A percentile compares a stretch with the other conserved stretches of the same genome.
Evolutionary conservation across 2,329 filamentous ascomycete species (phyloP).

Genomic region (Grosmannia clavigera): DNA sequence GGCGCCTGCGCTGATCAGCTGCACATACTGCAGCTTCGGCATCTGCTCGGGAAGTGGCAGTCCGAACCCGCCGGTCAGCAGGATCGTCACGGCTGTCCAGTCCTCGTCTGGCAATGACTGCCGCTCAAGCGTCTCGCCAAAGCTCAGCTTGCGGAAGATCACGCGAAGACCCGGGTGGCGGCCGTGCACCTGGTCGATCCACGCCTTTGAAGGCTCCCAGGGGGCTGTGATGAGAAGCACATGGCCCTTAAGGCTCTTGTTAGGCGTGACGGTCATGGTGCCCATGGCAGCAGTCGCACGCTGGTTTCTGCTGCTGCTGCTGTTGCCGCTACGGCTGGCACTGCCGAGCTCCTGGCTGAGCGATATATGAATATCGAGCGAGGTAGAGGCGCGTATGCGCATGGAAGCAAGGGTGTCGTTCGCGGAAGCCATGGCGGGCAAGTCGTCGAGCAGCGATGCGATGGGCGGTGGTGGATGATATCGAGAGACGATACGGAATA

Average conservation of each 20-base stretch:
- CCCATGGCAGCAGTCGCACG: background rate
- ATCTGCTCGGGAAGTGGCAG: conserved; percentile 27
- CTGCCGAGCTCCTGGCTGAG: background rate
- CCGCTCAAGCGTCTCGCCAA: conserved; percentile 16
- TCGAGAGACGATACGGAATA: background rate
- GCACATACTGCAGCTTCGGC: conserved; percentile 37
- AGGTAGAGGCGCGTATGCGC: background rate
- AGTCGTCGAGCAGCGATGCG: background rate
- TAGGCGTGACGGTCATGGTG: conserved; percentile 9
- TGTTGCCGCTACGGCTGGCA: background rate
- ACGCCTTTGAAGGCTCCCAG: conserved; percentile 18
- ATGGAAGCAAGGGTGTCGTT: background rate
- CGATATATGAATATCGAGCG: background rate
- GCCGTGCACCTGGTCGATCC: conserved; percentile 23
- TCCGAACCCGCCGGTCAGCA: conserved; percentile 18
- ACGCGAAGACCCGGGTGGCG: conserved; percentile 33
- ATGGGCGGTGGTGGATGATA: background rate
- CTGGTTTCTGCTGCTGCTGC: background rate
- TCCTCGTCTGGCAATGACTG: conserved; percentile 18
- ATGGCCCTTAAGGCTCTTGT: conserved; percentile 31
- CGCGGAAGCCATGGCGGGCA: background rate
- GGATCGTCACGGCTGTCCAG: conserved; percentile 36
- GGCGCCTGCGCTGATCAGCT: conserved; percentile 41
- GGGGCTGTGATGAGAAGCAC: conserved; percentile 31
- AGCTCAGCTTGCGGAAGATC: conserved; percentile 17